A percentile compares a stretch with the other conserved stretches of the same genome.
These are phyloP conservation scores for Ceratobasidium sp. DNA, from an alignment of 1,284 basidiomycete species.

Conservation along the genomic window DNA sequence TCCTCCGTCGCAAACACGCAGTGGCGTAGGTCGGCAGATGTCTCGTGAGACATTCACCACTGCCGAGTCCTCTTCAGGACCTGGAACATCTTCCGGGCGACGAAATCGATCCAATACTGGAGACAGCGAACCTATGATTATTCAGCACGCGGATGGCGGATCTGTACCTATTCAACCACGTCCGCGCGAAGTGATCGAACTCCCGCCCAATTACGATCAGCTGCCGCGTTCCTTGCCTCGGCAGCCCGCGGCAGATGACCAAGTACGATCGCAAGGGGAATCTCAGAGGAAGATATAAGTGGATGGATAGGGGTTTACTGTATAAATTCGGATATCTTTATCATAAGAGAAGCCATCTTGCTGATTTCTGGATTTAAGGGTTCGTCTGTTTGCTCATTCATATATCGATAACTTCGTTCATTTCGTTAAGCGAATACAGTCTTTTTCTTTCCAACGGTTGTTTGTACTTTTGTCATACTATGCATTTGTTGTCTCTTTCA, in stretches of 20 bases:
- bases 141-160: constrained; percentile 25
- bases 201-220: constrained; percentile 27
- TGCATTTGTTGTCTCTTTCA: constrained; percentile 29
- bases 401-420: not conserved
- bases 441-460: constrained; percentile 26
- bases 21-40: not conserved
- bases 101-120: not conserved
- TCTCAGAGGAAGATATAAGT: not conserved
- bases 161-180: constrained; percentile 10
- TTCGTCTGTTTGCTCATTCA: not conserved
- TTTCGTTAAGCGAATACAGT: not conserved
- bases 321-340: not conserved
- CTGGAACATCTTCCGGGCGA: not conserved
- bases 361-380: not conserved
- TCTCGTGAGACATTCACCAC: not conserved
- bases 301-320: not conserved
- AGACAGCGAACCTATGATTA: constrained; percentile 14
- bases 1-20: not conserved
- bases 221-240: constrained; percentile 4
- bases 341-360: not conserved
- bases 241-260: not conserved
- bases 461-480: constrained; percentile 26
- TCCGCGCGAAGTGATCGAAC: constrained; percentile 24
- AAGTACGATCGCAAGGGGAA: not conserved
- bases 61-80: not conserved